Percentiles rank a stretch among this genome's conserved stretches.
Conservation (phyloP, 257 asterid genomes). For the Solanum sitiens region DNA sequence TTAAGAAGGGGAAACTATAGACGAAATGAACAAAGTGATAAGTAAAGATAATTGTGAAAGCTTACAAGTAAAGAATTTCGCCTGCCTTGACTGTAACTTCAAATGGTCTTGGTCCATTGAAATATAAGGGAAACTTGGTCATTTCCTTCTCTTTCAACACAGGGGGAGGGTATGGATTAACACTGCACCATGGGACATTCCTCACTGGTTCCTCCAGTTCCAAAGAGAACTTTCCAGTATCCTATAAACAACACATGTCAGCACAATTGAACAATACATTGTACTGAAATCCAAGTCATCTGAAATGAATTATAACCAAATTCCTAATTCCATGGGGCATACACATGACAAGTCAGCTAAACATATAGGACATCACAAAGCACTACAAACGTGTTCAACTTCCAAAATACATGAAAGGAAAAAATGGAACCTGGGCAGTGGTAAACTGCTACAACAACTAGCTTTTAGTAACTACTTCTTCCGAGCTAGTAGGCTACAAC, state of each 20-base stretch:
- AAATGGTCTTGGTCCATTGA: constrained; percentile 76
- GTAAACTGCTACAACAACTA: not conserved
- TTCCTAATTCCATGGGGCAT: not conserved
- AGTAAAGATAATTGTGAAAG: not conserved
- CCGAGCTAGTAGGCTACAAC: not conserved
- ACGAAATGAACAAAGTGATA: not conserved
- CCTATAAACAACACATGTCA: constrained; percentile 29
- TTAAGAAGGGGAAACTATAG: not conserved
- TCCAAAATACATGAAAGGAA: not conserved
- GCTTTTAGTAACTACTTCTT: not conserved
- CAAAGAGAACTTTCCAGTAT: constrained; percentile 45
- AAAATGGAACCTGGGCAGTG: not conserved
- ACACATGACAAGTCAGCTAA: not conserved
- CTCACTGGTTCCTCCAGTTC: constrained; percentile 53
- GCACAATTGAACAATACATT: not conserved
- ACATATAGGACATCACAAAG: not conserved
- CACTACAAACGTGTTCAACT: not conserved
- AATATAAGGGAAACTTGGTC: constrained; percentile 61
- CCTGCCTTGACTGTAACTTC: constrained; percentile 87
- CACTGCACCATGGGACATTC: constrained; percentile 84
- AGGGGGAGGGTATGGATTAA: constrained; percentile 67
- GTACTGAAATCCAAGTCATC: not conserved
- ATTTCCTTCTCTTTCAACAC: constrained; percentile 30
- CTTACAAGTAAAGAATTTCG: constrained; percentile 86
- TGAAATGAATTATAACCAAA: not conserved